These are phyloP conservation scores for Amanita jacksonii DNA, from an alignment of 768 basidiomycete genomes.

Conservation along the genomic window DNA sequence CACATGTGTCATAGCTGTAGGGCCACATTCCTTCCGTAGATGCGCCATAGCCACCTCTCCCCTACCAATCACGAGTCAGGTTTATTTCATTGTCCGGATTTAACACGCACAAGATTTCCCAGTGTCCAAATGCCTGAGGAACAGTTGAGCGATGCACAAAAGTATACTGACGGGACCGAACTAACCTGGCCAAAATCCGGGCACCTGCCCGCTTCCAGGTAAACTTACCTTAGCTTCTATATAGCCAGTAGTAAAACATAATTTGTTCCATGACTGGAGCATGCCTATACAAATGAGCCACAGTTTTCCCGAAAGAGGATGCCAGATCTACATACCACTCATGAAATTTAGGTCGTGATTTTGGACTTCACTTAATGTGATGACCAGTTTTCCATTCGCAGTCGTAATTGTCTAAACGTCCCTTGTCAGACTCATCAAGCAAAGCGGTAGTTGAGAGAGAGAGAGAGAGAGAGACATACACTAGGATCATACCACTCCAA, in stretches of 20 bases:
- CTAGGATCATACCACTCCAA: slow-evolving; percentile 78
- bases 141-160: background rate
- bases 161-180: slow-evolving; percentile 6
- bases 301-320: slow-evolving; percentile 13
- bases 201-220: slow-evolving; percentile 48
- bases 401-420: slow-evolving; percentile 66
- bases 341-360: slow-evolving; percentile 79
- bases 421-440: too few species aligned
- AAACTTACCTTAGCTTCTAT: slow-evolving; percentile 76
- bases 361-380: slow-evolving; percentile 62
- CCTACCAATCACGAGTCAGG: slow-evolving; percentile 31
- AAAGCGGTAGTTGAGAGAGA: background rate
- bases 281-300: slow-evolving; percentile 32
- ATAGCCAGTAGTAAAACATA: slow-evolving; percentile 92
- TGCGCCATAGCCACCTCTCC: slow-evolving; percentile 84
- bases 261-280: slow-evolving; percentile 86
- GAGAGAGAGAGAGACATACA: slow-evolving; percentile 26
- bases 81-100: background rate
- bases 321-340: slow-evolving; percentile 44
- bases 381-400: slow-evolving; percentile 63
- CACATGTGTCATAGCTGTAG: slow-evolving; percentile 78
- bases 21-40: slow-evolving; percentile 86
- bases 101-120: slow-evolving; percentile 51
- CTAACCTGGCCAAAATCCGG: slow-evolving; percentile 84
- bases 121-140: slow-evolving; percentile 57